Evolutionary conservation across 495 filamentous ascomycete genomes (phyloP), one percentile per base, ranked within the genome.

Genomic region (Astrothelium subdiscretum): DNA sequence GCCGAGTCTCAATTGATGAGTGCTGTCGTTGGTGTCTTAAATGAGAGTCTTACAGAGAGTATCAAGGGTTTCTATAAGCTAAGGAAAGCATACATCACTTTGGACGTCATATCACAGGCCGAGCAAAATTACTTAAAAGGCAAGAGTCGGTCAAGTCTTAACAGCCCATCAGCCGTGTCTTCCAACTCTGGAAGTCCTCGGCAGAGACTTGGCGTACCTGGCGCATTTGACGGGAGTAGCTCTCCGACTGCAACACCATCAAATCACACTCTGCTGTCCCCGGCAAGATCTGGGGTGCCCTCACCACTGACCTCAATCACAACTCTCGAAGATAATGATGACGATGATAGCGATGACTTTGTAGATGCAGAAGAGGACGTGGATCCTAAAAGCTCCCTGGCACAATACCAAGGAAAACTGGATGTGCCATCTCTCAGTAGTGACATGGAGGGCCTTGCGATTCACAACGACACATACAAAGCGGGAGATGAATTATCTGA

Each of bases 61-160:
- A 82, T 98, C 69, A 89, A 86, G 72, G 90, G 89, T 1, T 96
- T 97, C 66, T 96, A 96, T 71, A 94, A 92, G 71, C 71, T 98
- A 70, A 80, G 95, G 64, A 96, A 92, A 67, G 94, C 94, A 5
- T 97, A 87, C 69, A 76, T 88, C 27, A 88, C 92, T 3, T 77
- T 98, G 20, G 87, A 96, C 71, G 81, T 79, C 4, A 87, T 98
- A 62, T 66, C 82, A 63, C 80, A 84, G 58, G 82, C 82, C 67
- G 85, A 88, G 70, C 78, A 78, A 59, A 80, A 75, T 62, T 86
- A 80, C 58, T 73, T 86, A 69, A 76, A 76, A 58, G 68, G 66
- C 15, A 72, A 69, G 58, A 67, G 51, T 38, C 65, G 62, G 60
- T 57, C 62, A 15, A 73, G 67, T 52, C 69, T 65, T 26, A 51